Evolutionary conservation across 768 basidiomycete species (phyloP), one percentile per base, ranked within the genome.

Genomic region (Sporobolomyces roseus): DNA sequence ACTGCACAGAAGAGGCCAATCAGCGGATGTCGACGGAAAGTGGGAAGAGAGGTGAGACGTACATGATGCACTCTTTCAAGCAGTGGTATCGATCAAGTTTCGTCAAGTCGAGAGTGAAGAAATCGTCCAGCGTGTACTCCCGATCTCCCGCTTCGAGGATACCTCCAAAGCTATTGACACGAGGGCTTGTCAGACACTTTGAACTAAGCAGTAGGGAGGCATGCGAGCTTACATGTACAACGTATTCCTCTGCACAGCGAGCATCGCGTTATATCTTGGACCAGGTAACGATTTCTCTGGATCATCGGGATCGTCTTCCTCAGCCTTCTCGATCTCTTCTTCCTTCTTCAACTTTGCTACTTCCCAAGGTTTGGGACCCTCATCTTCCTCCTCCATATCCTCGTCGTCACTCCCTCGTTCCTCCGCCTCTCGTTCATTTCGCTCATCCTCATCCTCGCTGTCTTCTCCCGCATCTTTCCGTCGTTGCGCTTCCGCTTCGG

Each of bases 221-320:
- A n/a, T n/a, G n/a, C n/a, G n/a, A n/a, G n/a, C n/a, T n/a, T 93
- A 93, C 63, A 93, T 87, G 79, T 89, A 93, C 1, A 94, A 80
- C 0, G 88, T 91, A 77, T 91, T 93, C 27, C 86, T 83, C 49
- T 91, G 81, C 10, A 93, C 86, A 0, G 90, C 86, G 10, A 93
- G 81, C 91, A 94, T 93, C 6, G 90, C 84, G 74, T 93, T 94
- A 78, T 93, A 93, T 12, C 90, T 83, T 1, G 86, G 82, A 23
- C 87, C 80, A 0, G 92, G 93, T 1, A 80, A 79, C 0, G 87
- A 86, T 67, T 83, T 75, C 43, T 80, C 78, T 0, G 89, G 87
- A 75, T 91, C 89, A 61, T 89, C 84, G 1, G 82, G 80, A 70
- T 88, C 85, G 27, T 83, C 83, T 38, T 78, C 75, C 21, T 79